These are phyloP conservation scores for Silybum marianum DNA, from an alignment of 129 eudicot genomes.

Conservation along the genomic window DNA sequence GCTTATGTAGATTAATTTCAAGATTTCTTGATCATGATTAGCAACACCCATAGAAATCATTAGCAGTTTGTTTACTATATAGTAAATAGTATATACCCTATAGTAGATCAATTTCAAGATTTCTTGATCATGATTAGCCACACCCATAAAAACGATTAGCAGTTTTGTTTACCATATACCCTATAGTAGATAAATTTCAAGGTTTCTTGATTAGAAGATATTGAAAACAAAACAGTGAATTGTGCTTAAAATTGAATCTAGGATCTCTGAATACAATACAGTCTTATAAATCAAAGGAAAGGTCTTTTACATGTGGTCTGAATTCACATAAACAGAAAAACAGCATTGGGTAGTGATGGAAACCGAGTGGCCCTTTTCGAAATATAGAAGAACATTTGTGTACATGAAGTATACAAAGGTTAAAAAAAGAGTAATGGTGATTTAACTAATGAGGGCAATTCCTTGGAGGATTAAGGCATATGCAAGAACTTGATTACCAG, in stretches of 20 bases:
- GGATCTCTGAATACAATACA: not conserved
- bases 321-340: constrained; percentile 22
- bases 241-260: constrained; percentile 3
- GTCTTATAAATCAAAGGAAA: constrained; percentile 10
- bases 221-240: not conserved
- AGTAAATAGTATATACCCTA: too few species aligned
- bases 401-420: constrained; percentile 38
- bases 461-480: constrained; percentile 71
- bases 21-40: too few species aligned
- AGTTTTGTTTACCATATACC: too few species aligned
- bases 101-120: too few species aligned
- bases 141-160: too few species aligned
- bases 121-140: too few species aligned
- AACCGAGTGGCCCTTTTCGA: not conserved
- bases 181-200: too few species aligned
- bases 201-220: not conserved
- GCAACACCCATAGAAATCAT: too few species aligned
- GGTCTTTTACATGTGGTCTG: constrained; percentile 26
- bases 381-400: constrained; percentile 28
- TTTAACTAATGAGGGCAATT: constrained; percentile 62
- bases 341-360: constrained; percentile 16
- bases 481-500: constrained; percentile 83
- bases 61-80: too few species aligned
- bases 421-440: constrained; percentile 16
- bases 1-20: too few species aligned